These are phyloP conservation scores for Lavandula angustifolia DNA, from an alignment of 257 asterid species.

Conservation along the genomic window DNA sequence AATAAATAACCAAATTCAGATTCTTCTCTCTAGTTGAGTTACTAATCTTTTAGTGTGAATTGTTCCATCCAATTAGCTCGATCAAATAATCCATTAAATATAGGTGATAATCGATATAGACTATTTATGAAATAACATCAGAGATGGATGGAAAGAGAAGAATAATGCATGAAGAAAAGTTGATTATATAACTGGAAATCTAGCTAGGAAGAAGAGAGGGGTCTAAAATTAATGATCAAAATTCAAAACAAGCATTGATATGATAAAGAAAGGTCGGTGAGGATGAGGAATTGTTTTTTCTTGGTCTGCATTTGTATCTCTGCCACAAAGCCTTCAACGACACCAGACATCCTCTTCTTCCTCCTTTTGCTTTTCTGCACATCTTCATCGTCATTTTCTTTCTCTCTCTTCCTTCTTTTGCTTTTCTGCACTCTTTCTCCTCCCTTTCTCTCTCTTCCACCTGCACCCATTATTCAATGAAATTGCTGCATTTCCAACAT, in stretches of 20 bases:
- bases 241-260: constrained; percentile 53
- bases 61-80: no score
- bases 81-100: no score
- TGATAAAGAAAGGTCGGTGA: constrained; percentile 47
- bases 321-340: constrained; percentile 55
- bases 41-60: no score
- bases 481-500: no score
- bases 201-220: constrained; percentile 12
- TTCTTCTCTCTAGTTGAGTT: no score
- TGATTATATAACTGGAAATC: constrained; percentile 1
- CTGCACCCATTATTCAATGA: constrained; percentile 22
- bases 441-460: constrained; percentile 39
- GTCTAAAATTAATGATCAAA: constrained; percentile 29
- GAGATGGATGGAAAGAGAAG: not conserved
- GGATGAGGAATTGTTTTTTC: constrained; percentile 29
- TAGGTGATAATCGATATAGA: no score
- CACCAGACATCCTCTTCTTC: constrained; percentile 46
- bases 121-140: no score
- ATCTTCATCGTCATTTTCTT: constrained; percentile 32
- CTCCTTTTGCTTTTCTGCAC: constrained; percentile 36
- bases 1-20: no score
- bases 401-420: constrained; percentile 36
- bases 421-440: constrained; percentile 34
- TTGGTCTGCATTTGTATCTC: constrained; percentile 38
- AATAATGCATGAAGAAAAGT: not conserved